A percentile compares a stretch with the other conserved stretches of the same genome.
Evolutionary conservation across 2,329 filamentous ascomycete genomes (phyloP).

Genomic region (Colletotrichum brevisporum): DNA sequence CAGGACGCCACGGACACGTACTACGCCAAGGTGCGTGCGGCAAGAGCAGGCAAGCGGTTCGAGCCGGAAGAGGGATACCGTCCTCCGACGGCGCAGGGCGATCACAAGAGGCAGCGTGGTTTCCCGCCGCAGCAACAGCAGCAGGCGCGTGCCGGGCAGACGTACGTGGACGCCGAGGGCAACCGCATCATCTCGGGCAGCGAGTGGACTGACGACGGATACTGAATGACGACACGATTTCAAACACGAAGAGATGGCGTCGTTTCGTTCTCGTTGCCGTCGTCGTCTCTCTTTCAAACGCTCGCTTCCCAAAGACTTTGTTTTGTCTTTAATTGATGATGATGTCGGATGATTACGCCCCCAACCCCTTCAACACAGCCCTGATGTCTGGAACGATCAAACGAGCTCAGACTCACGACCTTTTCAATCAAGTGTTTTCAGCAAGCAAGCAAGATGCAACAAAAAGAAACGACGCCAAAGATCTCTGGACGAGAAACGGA

Average conservation of each 20-base stretch:
- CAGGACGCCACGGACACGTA: slow-evolving; percentile 83
- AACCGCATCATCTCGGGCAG: slow-evolving; percentile 74
- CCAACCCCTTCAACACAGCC: no score
- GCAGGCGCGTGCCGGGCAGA: slow-evolving; percentile 59
- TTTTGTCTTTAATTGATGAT: slow-evolving; percentile 27
- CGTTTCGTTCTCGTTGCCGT: neutral
- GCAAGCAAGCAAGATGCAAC: slow-evolving; percentile 2
- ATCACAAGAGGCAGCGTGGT: slow-evolving; percentile 68
- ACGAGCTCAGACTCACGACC: slow-evolving; percentile 21
- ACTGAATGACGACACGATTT: slow-evolving; percentile 51
- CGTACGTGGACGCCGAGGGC: slow-evolving; percentile 70
- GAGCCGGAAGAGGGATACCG: slow-evolving; percentile 63
- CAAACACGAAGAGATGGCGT: neutral
- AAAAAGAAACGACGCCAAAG: slow-evolving; percentile 2
- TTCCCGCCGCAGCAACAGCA: slow-evolving; percentile 58
- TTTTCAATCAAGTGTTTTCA: slow-evolving; percentile 11
- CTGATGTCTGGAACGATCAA: slow-evolving; percentile 31
- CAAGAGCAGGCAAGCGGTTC: slow-evolving; percentile 74
- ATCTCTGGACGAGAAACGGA: slow-evolving; percentile 5
- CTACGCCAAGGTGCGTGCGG: slow-evolving; percentile 81
- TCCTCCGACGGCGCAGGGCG: slow-evolving; percentile 52
- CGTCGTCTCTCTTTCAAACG: no score
- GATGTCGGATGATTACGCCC: slow-evolving; percentile 39
- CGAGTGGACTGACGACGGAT: slow-evolving; percentile 77
- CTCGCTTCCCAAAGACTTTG: slow-evolving; percentile 7